Evolutionary conservation across 345 rosid genomes (phyloP), one percentile per base, ranked within the genome.

Genomic region (Lepidium didymum): DNA sequence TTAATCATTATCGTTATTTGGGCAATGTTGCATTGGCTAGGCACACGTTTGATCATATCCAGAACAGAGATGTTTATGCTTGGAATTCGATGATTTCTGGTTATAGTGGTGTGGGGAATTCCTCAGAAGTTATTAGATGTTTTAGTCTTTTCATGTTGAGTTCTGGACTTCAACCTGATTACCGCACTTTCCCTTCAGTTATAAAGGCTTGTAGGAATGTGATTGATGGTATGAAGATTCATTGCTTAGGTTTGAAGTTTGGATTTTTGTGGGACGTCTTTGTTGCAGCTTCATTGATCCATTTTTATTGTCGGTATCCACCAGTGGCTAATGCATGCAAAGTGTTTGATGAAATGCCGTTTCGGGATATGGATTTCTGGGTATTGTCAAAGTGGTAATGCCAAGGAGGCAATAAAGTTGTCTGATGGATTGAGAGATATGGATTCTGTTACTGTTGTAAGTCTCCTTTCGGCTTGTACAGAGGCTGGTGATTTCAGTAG

Each of bases 201-300:
- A 45, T 84, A 43, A 86, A 86, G 77, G 82, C 88, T 56, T 86
- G 88, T 67, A 54, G 72, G 49, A 64, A 60, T 64, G 59, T 82
- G 41, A 1, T 69, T 31, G 85, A 82, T 72, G 87, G 86, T 38
- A 74, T 35, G 68, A 82, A 66, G 79, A 70, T 81, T 25, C 85
- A 86, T 76, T 82, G 85, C 69, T 81, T 35, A 36, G 81, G 81
- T 52, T 79, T 80, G 41, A 85, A 85, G 78, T 63, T 81, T 44
- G 91, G 89, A n/a, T 82, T 78, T 72, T 68, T 82, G 36, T 74
- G 81, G 83, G 87, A 86, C 75, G 87, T 84, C 2, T 86, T 62
- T 67, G 85, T 86, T 35, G 78, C 80, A 45, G 82, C 91, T 9
- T 80, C 88, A 6, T 76, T 84, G 80, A 52, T 86, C 27, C 83